Conservation (phyloP, 192 early-diverging fungal species). For the Gigaspora rosea region DNA sequence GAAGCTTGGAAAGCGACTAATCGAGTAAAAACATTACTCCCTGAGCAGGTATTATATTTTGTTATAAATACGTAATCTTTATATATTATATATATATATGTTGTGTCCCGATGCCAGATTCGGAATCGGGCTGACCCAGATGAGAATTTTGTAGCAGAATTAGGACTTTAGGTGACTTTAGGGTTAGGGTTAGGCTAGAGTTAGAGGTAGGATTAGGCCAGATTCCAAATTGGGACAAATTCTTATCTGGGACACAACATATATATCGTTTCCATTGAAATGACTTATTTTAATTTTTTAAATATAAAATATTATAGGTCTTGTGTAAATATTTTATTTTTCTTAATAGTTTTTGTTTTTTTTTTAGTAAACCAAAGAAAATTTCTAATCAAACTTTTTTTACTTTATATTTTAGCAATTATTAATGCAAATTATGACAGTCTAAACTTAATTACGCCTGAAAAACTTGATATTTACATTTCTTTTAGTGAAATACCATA, state of each 20-base stretch:
- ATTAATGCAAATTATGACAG: slow-evolving; percentile 24
- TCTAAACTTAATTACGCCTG: neutral
- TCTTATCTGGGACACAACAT: too few relatives aligned
- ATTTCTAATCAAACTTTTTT: neutral
- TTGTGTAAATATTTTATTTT: neutral
- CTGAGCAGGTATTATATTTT: slow-evolving; percentile 1
- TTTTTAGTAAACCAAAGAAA: neutral
- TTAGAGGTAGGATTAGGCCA: too few relatives aligned
- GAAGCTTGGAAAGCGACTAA: slow-evolving; percentile 13
- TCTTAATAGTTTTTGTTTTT: neutral
- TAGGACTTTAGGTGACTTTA: too few relatives aligned
- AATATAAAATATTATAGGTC: neutral
- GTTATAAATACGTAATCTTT: neutral
- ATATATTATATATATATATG: too few relatives aligned
- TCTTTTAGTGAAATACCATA: slow-evolving; percentile 26
- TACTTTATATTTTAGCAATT: slow-evolving; percentile 9
- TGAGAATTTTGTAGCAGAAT: too few relatives aligned
- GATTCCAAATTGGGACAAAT: too few relatives aligned
- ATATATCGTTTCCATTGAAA: too few relatives aligned
- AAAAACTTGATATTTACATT: neutral
- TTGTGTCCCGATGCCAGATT: too few relatives aligned
- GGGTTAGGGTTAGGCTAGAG: too few relatives aligned
- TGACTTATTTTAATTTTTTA: neutral
- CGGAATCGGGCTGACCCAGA: too few relatives aligned
- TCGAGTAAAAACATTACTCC: neutral